phyloP scores from a whole-genome alignment of 352 stramenopile species.

The Phytophthora melonis region DNA sequence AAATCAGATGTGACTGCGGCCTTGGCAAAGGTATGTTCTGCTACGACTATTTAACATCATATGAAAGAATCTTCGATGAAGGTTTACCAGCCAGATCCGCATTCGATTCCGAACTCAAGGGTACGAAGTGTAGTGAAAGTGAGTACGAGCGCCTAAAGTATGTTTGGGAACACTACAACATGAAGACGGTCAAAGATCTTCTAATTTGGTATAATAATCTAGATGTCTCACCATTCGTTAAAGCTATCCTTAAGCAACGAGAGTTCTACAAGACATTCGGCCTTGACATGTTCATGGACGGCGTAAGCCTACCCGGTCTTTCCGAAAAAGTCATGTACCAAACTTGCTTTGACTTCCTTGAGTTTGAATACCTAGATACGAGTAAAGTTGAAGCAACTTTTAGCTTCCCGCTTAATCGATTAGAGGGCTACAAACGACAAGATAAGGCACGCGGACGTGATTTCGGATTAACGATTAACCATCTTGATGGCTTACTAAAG shows the following conservation, averaged over 20 bases:
- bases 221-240: not conserved
- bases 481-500: too few relatives aligned
- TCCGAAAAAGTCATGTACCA: too few relatives aligned
- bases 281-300: too few relatives aligned
- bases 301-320: too few relatives aligned
- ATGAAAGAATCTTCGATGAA: constrained; percentile 8
- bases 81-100: constrained; percentile 18
- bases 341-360: too few relatives aligned
- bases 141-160: constrained; percentile 41
- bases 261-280: too few relatives aligned
- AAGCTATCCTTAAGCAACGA: not conserved
- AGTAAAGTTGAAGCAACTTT: too few relatives aligned
- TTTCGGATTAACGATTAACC: too few relatives aligned
- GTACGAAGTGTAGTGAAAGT: constrained; percentile 20
- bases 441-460: too few relatives aligned
- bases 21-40: not conserved
- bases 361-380: too few relatives aligned
- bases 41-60: constrained; percentile 42
- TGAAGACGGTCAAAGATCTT: constrained; percentile 47
- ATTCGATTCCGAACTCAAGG: constrained; percentile 9
- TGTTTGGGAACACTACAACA: constrained; percentile 43
- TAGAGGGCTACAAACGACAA: too few relatives aligned
- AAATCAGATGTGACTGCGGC: constrained; percentile 34
- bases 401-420: too few relatives aligned
- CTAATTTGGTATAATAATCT: constrained; percentile 30